Evolutionary conservation across 2,329 filamentous ascomycete species (phyloP), one percentile per base, ranked within the genome.

Genomic region (Fonsecaea pedrosoi): DNA sequence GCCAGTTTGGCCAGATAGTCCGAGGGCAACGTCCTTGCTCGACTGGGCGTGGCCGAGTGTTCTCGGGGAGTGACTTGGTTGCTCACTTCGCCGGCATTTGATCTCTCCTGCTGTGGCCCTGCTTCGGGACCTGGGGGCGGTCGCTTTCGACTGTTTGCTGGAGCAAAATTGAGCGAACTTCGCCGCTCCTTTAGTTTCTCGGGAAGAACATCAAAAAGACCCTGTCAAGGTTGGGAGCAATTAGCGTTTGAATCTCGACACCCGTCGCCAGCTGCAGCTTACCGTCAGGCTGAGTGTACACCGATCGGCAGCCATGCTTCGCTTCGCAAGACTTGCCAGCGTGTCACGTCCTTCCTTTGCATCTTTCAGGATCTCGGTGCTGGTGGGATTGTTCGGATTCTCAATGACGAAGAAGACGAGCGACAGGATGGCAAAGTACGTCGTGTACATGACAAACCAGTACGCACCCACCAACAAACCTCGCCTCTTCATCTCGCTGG

Each of bases 241-340:
- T 56, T 45, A 54, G 62, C 42, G 53, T 25, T 25, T 25, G 59
- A 10, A 13, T 50, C n/a, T 15, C 21, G 10, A 61, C 32, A 61
- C 12, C 42, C 25, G 45, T 40, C 45, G 42, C 54, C 38, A 48
- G 59, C 38, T 38, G 21, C 54, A 4, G 80, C 87, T 77, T 83
- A 94, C 92, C 75, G 88, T 86, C 34, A 99, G 83, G 48, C 92
- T 90, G 54, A 84, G 85, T 0, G 91, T 92, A 74, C 96, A 95
- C 68, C 92, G 85, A 76, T 97, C 92, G 2, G 95, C 95, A 40
- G 94, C 93, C 83, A 96, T 85, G 75, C 93, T 97, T 73, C 90
- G 90, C 73, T 91, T 89, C 2, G 93, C 90, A 65, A 98, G 84
- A 15, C 88, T 89, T 59, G 89, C 87, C 67, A 98, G 86, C 69